phyloP scores from a whole-genome alignment of 768 basidiomycete species.

The Suillus tomentosus region DNA sequence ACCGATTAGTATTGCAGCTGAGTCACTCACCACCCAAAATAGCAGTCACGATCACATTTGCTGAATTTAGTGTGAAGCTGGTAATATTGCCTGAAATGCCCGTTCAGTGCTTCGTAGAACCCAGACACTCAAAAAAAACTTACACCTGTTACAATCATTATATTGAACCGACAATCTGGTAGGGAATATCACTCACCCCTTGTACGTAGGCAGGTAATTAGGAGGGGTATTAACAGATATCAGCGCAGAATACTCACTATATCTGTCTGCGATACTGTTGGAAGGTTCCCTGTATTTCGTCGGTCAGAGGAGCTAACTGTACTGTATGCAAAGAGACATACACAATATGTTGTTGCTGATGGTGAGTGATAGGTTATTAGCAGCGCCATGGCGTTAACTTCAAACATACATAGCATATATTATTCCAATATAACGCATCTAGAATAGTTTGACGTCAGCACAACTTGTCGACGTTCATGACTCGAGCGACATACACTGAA shows the following conservation, averaged over 20 bases:
- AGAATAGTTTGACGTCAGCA: neutral
- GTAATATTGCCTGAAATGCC: constrained; percentile 27
- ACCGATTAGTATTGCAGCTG: neutral
- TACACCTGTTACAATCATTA: no score
- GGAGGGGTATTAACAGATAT: no score
- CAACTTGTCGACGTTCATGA: neutral
- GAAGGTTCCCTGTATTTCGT: neutral
- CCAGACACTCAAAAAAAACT: no score
- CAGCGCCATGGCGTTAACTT: neutral
- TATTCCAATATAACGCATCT: neutral
- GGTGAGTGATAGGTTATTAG: neutral
- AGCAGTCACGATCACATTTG: neutral
- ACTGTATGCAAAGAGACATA: neutral
- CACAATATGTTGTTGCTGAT: neutral
- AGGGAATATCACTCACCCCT: no score
- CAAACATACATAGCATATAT: neutral
- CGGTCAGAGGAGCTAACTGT: neutral
- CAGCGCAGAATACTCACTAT: neutral
- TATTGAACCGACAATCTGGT: no score
- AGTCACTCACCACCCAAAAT: neutral
- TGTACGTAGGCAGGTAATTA: no score
- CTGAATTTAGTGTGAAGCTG: neutral
- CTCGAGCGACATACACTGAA: neutral
- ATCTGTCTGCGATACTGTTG: neutral
- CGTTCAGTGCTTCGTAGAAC: constrained; percentile 22